Evolutionary conservation across 768 basidiomycete genomes (phyloP).

Genomic region (Tricholoma saponaceum): DNA sequence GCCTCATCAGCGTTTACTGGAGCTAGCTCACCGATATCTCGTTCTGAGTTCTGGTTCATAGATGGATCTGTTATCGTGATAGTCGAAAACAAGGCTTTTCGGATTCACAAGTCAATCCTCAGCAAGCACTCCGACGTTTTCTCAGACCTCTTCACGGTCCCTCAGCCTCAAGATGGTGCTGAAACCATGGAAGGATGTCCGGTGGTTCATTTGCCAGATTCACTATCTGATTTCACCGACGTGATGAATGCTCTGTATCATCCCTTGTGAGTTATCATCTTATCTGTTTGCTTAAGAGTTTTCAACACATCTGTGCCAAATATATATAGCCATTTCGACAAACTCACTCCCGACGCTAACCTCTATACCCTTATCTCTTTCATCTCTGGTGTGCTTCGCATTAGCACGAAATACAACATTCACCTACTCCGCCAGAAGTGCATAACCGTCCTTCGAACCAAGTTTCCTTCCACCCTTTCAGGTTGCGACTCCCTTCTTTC

Average conservation of each 20-base stretch:
- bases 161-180: slow-evolving; percentile 26
- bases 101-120: slow-evolving; percentile 37
- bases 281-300: background rate
- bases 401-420: slow-evolving; percentile 43
- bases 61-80: slow-evolving; percentile 37
- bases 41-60: slow-evolving; percentile 30
- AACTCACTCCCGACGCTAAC: slow-evolving; percentile 27
- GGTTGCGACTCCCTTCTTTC: slow-evolving; percentile 36
- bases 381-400: slow-evolving; percentile 37
- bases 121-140: slow-evolving; percentile 38
- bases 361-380: slow-evolving; percentile 33
- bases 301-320: slow-evolving; percentile 1
- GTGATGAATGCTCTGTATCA: slow-evolving; percentile 34
- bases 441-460: slow-evolving; percentile 33
- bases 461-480: slow-evolving; percentile 36
- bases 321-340: slow-evolving; percentile 34
- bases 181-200: slow-evolving; percentile 35
- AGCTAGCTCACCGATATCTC: background rate
- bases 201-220: slow-evolving; percentile 27
- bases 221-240: slow-evolving; percentile 31
- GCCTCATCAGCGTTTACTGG: background rate
- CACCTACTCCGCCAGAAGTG: slow-evolving; percentile 32
- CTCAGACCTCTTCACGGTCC: slow-evolving; percentile 30
- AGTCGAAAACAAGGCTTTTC: slow-evolving; percentile 28
- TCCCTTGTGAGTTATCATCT: slow-evolving; percentile 9